Evolutionary conservation across 2,329 filamentous ascomycete species (phyloP).

Genomic region (Fusarium pseudocircinatum): DNA sequence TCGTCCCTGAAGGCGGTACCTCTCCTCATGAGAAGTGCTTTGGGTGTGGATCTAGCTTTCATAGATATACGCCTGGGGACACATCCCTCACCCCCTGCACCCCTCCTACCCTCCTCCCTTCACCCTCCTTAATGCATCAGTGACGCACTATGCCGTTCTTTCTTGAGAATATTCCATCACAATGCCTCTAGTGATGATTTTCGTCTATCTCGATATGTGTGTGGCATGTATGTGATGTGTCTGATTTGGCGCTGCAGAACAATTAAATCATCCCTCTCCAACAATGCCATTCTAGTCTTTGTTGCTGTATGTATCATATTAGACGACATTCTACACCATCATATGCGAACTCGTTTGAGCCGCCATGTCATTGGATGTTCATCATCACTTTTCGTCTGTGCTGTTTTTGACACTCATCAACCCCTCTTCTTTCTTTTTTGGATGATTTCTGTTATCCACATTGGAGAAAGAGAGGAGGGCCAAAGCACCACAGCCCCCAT

Average conservation of each 20-base stretch:
- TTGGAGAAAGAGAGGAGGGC: constrained; percentile 3
- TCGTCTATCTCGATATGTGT: constrained; percentile 18
- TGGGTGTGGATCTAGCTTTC: not conserved
- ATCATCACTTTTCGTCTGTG: not conserved
- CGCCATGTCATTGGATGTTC: not conserved
- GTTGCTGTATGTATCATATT: not conserved
- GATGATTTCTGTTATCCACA: constrained; percentile 4
- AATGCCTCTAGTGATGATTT: not conserved
- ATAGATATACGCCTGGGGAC: not conserved
- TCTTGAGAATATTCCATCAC: constrained; percentile 18
- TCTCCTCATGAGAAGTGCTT: not conserved
- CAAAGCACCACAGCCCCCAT: constrained; percentile 26
- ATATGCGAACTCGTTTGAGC: constrained; percentile 1
- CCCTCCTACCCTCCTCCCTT: not conserved
- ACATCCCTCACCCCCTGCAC: not conserved
- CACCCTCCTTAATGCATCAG: constrained; percentile 14
- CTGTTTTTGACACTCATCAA: not conserved
- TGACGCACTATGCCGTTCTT: constrained; percentile 24
- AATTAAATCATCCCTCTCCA: not conserved
- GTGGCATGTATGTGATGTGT: constrained; percentile 17
- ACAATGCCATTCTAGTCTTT: constrained; percentile 3
- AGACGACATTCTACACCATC: not conserved
- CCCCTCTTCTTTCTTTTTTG: not conserved
- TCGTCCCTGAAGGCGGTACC: constrained; percentile 2
- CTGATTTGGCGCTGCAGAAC: constrained; percentile 4